These are phyloP conservation scores for Vitis hybrid DNA, from an alignment of 177 flowering plant genomes.

Conservation along the genomic window DNA sequence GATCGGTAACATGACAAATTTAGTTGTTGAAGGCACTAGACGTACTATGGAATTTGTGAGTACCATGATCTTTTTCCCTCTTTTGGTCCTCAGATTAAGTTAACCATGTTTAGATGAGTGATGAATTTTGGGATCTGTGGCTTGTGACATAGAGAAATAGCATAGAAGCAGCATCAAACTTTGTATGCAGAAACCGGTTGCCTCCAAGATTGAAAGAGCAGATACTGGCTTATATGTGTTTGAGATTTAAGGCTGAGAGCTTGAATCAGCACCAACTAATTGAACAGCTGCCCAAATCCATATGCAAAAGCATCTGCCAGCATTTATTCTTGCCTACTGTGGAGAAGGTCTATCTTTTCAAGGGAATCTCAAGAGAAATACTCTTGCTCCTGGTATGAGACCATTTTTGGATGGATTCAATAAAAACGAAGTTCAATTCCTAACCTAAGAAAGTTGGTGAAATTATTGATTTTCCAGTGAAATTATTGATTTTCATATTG, in stretches of 20 bases:
- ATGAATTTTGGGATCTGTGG: not conserved
- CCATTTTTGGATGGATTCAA: not conserved
- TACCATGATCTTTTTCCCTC: not conserved
- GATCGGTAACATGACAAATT: constrained; percentile 96
- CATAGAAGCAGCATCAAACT: constrained; percentile 83
- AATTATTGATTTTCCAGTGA: no score
- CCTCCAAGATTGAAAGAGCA: constrained; percentile 78
- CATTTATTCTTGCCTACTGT: constrained; percentile 78
- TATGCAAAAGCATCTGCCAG: constrained; percentile 76
- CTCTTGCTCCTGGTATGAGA: constrained; percentile 62
- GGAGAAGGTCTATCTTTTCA: constrained; percentile 74
- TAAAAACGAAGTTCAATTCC: not conserved
- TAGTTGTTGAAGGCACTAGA: constrained; percentile 94
- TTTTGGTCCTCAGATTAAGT: not conserved
- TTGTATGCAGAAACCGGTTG: constrained; percentile 69
- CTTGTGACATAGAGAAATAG: constrained; percentile 70
- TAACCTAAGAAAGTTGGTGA: no score
- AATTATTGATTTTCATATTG: no score
- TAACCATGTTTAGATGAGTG: not conserved
- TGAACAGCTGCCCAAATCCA: constrained; percentile 87
- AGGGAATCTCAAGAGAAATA: constrained; percentile 63
- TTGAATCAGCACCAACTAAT: constrained; percentile 82
- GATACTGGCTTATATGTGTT: constrained; percentile 84
- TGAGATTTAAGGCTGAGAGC: constrained; percentile 87
- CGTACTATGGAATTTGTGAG: constrained; percentile 97